Evolutionary conservation across 345 rosid genomes (phyloP), one percentile per base, ranked within the genome.

Genomic region (Aquilaria malaccensis): DNA sequence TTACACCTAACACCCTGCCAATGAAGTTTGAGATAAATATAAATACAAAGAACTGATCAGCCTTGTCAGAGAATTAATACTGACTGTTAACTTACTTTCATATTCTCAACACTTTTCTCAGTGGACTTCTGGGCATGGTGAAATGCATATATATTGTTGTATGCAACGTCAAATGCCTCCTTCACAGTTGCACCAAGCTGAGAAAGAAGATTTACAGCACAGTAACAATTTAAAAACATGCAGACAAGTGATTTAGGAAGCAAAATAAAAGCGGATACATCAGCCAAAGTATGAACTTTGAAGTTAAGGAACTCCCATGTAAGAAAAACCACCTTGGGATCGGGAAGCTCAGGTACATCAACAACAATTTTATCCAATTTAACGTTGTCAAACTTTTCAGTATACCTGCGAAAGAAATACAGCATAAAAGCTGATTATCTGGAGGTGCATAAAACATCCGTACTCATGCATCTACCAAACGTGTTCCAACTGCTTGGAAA

Each of bases 151-250:
- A 87, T 93, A 79, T 93, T 93, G 37, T 84, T 69, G 67, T 87
- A 93, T 1, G 98, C 97, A 65, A 93, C 94, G 70, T 89, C 96
- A 70, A 89, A 93, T 1, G 97, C 97, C 75, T 87, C 82, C 61
- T 71, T 83, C 2, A 74, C 77, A 48, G 50, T 43, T 11, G 84
- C 53, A 63, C 85, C 97, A 37, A 93, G 86, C 97, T 93, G 80
- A 46, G 58, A 52, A 37, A 37, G 7, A 37, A 37, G 43, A 37
- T 3, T 37, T 22, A 71, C 32, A 48, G 45, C 11, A 70, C 10
- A 41, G 58, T 11, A 2, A 55, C 43, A 64, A 31, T 13, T 30
- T 47, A 52, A 22, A 43, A 9, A 53, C 9, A 29, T 22, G 50
- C 3, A 59, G 6, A 50, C 13, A 11, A 53, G 3, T 11, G 7